Conservation (phyloP, 176 grass and related monocot genomes). For the Eleusine coracana region DNA sequence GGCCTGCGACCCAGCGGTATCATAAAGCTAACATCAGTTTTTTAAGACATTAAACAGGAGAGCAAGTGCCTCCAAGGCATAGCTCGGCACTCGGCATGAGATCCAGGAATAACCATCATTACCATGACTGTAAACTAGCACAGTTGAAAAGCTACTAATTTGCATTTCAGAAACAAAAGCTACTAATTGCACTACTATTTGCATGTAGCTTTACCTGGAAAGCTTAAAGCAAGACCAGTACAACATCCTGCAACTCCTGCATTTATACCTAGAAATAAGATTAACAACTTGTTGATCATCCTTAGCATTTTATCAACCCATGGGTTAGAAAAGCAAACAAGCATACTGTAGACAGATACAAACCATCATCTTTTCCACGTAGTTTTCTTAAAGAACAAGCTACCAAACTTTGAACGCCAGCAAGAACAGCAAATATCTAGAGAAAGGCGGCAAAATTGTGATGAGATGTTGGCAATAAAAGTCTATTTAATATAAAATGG, state of each 20-base stretch:
- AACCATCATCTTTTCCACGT: slow-evolving; percentile 85
- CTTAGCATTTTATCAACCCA: not conserved
- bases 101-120: not conserved
- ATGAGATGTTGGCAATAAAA: slow-evolving; percentile 23
- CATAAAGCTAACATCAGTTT: not conserved
- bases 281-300: slow-evolving; percentile 16
- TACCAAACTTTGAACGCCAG: slow-evolving; percentile 80
- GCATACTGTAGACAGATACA: not conserved
- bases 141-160: not conserved
- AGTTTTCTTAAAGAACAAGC: slow-evolving; percentile 69
- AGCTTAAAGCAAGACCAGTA: slow-evolving; percentile 82
- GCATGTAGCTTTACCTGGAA: slow-evolving; percentile 59
- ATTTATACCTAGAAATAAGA: slow-evolving; percentile 64
- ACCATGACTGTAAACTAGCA: not conserved
- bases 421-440: slow-evolving; percentile 83
- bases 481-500: slow-evolving; percentile 28
- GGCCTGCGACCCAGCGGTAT: not conserved
- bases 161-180: not conserved
- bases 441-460: slow-evolving; percentile 16
- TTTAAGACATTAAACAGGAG: not conserved
- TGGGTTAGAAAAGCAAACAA: slow-evolving; percentile 13
- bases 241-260: slow-evolving; percentile 84
- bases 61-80: not conserved
- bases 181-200: slow-evolving; percentile 20
- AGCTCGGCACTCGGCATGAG: not conserved